Evolutionary conservation across 176 grass and related monocot species (phyloP), one percentile per base, ranked within the genome.

Genomic region (Oryza meyeriana): DNA sequence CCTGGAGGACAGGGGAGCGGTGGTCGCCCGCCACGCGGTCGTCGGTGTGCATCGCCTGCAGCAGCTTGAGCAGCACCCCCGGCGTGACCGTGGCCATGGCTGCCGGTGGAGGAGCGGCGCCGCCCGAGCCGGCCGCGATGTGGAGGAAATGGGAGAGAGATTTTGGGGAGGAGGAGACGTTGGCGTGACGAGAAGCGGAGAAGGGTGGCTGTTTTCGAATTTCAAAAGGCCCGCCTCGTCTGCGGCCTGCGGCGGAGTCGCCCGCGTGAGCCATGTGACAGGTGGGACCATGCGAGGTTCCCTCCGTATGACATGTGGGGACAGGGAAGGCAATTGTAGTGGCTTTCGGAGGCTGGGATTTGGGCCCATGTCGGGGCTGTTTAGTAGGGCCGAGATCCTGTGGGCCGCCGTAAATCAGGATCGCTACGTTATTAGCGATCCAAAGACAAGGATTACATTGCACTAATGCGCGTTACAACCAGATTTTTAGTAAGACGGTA

Each of bases 1-100:
- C 92, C 85, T 97, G 94, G 6, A 97, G 94, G 17, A 88, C 81
- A 1, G 94, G 91, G 2, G 94, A 97, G 8, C 94, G 89, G 88
- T 97, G 90, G 74, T 90, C 87, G 16, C 94, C 83, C 5, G 83
- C 78, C 6, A 94, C 88, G 42, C 85, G 86, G 12, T 91, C 86
- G 14, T 94, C 92, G 12, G 78, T 87, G 82, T 94, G 82, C 94
- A 97, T 97, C 10, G 94, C 63, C 78, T 97, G 94, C 0, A 97
- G 85, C 3, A 97, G 80, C 85, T 85, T 87, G 2, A 97, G 85
- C 39, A 97, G 92, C 22, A 91, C 85, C 3, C 94, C 94, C 66
- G 71, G 88, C 80, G 88, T 89, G 29, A 94, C 68, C 10, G 85
- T 82, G 77, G 94, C 94, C 94, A 97, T 97, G 64, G 65, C 72